phyloP scores from a whole-genome alignment of 805 yeast species.

The Brettanomyces bruxellensis region DNA sequence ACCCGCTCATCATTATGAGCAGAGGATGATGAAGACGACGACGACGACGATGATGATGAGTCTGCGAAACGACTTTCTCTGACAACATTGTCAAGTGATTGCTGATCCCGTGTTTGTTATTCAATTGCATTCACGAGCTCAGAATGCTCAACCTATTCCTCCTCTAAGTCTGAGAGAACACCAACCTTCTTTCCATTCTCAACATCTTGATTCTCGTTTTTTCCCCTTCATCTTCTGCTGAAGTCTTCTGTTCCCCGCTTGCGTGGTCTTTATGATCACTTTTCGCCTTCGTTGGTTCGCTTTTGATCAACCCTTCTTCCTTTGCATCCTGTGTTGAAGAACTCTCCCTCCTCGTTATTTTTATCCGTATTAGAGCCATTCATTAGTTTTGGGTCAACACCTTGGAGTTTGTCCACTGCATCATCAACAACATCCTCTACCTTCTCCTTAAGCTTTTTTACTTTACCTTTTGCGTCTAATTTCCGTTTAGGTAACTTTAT shows the following conservation, averaged over 20 bases:
- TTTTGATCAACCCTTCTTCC: background rate
- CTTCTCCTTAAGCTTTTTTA: conserved; percentile 3
- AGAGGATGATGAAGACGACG: background rate
- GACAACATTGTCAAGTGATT: background rate
- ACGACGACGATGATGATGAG: background rate
- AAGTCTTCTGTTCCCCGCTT: background rate
- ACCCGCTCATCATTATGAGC: no score
- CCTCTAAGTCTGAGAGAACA: conserved; percentile 7
- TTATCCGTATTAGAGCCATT: conserved; percentile 8
- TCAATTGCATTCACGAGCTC: conserved; percentile 27
- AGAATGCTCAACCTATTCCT: conserved; percentile 5
- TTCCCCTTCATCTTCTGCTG: conserved; percentile 5
- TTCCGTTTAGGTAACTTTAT: background rate
- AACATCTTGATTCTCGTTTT: conserved; percentile 5
- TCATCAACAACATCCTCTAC: conserved; percentile 4
- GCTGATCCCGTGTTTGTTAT: conserved; percentile 3
- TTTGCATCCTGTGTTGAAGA: background rate
- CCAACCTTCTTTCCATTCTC: conserved; percentile 7
- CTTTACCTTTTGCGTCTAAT: conserved; percentile 3
- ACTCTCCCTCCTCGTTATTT: conserved; percentile 1
- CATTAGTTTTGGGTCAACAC: conserved; percentile 6
- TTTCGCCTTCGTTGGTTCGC: background rate
- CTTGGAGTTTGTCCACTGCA: conserved; percentile 4
- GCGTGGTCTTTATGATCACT: background rate
- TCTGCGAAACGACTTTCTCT: background rate